Evolutionary conservation across 768 basidiomycete genomes (phyloP).

Genomic region (Mycena belliarum): DNA sequence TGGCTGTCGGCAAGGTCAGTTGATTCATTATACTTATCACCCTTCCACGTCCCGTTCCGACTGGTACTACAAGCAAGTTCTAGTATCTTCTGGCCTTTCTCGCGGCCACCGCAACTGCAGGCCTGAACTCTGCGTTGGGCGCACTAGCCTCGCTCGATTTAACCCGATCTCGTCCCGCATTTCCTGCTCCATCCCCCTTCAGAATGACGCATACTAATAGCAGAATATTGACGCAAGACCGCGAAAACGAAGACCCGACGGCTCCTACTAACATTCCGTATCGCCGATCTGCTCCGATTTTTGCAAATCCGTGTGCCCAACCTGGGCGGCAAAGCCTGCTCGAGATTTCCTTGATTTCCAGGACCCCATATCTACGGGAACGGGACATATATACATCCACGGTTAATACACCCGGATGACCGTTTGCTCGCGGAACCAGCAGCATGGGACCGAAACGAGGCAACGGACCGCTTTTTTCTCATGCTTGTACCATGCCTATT

Average conservation of each 20-base stretch:
- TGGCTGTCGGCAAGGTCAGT: background rate
- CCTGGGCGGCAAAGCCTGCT: no score
- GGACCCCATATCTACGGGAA: no score
- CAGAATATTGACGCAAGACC: background rate
- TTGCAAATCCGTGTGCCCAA: background rate
- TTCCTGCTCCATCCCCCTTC: no score
- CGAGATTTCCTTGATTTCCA: no score
- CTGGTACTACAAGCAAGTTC: background rate
- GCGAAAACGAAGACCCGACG: background rate
- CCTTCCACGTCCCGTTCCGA: background rate
- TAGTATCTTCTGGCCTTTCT: background rate
- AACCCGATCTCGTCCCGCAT: no score
- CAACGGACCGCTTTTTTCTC: background rate
- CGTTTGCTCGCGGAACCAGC: background rate
- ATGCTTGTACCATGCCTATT: no score
- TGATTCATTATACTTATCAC: background rate
- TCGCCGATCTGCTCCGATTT: background rate
- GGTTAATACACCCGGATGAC: background rate
- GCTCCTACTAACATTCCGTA: background rate
- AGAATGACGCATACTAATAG: background rate
- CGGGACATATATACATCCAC: background rate
- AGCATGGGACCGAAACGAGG: background rate
- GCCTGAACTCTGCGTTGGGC: no score
- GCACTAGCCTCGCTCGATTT: no score
- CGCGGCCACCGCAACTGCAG: background rate